Conservation (phyloP, 176 grass and related monocot genomes). For the Aechmea fasciata region DNA sequence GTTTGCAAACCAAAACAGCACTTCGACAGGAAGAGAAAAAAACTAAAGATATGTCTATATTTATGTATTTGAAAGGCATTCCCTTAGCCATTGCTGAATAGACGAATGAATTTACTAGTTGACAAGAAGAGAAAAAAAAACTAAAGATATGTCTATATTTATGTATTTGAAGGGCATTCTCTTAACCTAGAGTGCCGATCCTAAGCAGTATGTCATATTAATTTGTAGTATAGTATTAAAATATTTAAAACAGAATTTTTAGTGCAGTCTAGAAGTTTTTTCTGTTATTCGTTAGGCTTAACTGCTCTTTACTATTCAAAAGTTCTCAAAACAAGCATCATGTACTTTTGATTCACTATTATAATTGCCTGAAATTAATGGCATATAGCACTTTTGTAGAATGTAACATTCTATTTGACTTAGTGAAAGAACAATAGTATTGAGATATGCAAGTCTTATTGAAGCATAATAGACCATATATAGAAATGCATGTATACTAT, state of each 20-base stretch:
- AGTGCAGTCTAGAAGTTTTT: neutral
- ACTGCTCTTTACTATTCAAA: neutral
- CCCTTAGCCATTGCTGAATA: too few relatives aligned
- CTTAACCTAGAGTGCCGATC: slow-evolving; percentile 47
- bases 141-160: too few relatives aligned
- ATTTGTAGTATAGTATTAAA: slow-evolving; percentile 10
- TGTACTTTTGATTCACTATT: neutral
- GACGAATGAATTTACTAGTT: too few relatives aligned
- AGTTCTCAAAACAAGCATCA: neutral
- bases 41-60: too few relatives aligned
- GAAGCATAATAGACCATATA: neutral
- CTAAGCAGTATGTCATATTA: slow-evolving; percentile 34
- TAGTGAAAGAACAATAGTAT: neutral
- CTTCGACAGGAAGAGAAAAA: too few relatives aligned
- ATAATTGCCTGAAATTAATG: neutral
- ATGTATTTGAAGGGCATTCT: too few relatives aligned
- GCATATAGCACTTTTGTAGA: neutral
- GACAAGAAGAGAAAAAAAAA: too few relatives aligned
- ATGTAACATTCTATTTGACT: neutral
- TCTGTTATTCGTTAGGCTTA: neutral
- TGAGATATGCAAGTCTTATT: neutral
- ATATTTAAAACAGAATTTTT: neutral
- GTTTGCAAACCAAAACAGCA: too few relatives aligned
- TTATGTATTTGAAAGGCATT: too few relatives aligned
- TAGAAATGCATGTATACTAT: neutral